These are phyloP conservation scores for Penicillium canariense DNA, from an alignment of 495 filamentous ascomycete species.

Conservation along the genomic window DNA sequence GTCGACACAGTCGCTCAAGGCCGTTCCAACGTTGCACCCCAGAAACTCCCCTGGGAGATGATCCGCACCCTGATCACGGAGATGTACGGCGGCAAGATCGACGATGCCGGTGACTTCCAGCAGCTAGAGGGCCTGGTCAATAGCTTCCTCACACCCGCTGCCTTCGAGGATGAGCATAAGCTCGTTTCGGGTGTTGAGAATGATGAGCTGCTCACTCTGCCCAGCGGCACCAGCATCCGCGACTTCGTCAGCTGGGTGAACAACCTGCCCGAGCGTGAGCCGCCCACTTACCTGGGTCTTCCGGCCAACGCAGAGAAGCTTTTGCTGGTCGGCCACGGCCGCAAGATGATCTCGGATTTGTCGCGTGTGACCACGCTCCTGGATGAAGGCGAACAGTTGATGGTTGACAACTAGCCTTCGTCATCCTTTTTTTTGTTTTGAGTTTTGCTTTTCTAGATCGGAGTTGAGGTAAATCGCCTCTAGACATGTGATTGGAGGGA, in stretches of 20 bases:
- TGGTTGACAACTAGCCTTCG: slow-evolving; percentile 58
- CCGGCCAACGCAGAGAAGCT: slow-evolving; percentile 97
- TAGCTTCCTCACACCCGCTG: slow-evolving; percentile 73
- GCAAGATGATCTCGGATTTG: slow-evolving; percentile 80
- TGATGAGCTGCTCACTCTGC: slow-evolving; percentile 68
- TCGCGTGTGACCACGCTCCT: slow-evolving; percentile 77
- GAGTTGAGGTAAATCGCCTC: slow-evolving; percentile 5
- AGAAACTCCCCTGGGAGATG: slow-evolving; percentile 96
- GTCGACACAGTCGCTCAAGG: slow-evolving; percentile 75
- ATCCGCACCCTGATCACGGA: slow-evolving; percentile 87
- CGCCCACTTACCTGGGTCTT: slow-evolving; percentile 92
- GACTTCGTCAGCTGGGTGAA: slow-evolving; percentile 94
- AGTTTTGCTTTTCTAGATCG: slow-evolving; percentile 4
- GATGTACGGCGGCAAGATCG: slow-evolving; percentile 97
- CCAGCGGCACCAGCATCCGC: slow-evolving; percentile 72
- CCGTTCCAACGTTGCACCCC: slow-evolving; percentile 86
- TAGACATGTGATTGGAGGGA: slow-evolving; percentile 2
- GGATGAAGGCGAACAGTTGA: slow-evolving; percentile 91
- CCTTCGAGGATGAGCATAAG: slow-evolving; percentile 89
- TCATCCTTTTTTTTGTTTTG: slow-evolving; percentile 9
- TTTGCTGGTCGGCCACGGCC: slow-evolving; percentile 83
- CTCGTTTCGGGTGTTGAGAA: slow-evolving; percentile 66
- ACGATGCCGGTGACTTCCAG: slow-evolving; percentile 82
- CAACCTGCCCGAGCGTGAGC: slow-evolving; percentile 87
- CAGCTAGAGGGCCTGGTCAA: slow-evolving; percentile 70